Conservation (phyloP, 352 stramenopile species). For the Phytophthora sojae region DNA sequence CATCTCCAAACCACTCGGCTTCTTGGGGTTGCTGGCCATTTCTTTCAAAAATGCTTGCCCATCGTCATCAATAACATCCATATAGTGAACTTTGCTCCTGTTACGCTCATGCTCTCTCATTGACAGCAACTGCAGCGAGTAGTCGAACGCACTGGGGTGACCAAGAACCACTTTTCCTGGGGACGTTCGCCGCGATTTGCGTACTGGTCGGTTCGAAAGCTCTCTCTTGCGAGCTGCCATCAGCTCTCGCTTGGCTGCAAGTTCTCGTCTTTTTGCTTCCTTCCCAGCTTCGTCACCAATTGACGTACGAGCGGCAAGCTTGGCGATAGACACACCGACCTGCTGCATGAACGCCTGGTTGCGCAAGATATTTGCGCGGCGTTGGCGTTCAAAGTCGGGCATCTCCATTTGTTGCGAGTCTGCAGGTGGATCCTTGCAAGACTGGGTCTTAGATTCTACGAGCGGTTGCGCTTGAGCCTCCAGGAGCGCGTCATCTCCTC, state of each 20-base stretch:
- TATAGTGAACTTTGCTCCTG: background rate
- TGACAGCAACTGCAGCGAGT: conserved; percentile 11
- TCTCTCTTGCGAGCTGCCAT: conserved; percentile 5
- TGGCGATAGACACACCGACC: conserved; percentile 69
- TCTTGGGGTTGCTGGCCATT: conserved; percentile 9
- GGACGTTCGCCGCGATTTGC: conserved; percentile 60
- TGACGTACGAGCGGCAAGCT: conserved; percentile 55
- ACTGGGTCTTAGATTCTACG: background rate
- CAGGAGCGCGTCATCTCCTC: background rate
- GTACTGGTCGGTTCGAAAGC: conserved; percentile 19
- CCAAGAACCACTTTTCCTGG: background rate
- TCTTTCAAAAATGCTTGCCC: conserved; percentile 39
- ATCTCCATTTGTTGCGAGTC: background rate
- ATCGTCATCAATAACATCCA: conserved; percentile 23
- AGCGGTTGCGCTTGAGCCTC: background rate
- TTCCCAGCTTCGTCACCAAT: conserved; percentile 21
- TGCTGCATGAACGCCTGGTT: conserved; percentile 74
- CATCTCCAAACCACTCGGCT: conserved; percentile 33
- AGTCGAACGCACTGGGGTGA: background rate
- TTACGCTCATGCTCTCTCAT: conserved; percentile 1
- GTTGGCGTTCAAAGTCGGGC: conserved; percentile 65
- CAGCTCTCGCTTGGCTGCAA: conserved; percentile 6
- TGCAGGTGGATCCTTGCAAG: background rate
- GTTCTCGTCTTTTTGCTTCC: conserved; percentile 16
- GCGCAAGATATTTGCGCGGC: conserved; percentile 71